Evolutionary conservation across 805 yeast species (phyloP), one percentile per base, ranked within the genome.

Genomic region (Teunomyces barrocoloradensis): DNA sequence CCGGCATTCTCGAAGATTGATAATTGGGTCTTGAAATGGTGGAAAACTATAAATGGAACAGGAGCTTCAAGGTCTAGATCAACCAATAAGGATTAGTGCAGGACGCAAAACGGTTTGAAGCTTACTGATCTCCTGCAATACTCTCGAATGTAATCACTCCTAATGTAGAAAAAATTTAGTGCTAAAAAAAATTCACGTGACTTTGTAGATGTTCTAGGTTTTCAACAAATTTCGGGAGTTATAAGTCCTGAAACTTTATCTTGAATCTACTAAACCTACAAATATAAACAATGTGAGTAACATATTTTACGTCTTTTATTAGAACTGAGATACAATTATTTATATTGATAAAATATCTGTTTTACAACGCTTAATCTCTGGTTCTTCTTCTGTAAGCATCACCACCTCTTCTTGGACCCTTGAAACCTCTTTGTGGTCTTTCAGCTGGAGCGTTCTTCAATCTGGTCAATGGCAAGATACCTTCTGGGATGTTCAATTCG

Each of bases 401-500:
- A 53, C 71, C 79, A 60, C 71, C 55, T 58, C 60, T 67, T 73
- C 64, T 74, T 58, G 64, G 61, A 39, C 58, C 65, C 62, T 61
- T 58, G 55, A 70, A 67, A 59, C 68, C 69, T 63, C 72, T 66
- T 73, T 80, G 76, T 73, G 80, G 78, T 74, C 85, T 80, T 75
- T 84, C 84, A 75, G 94, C 90, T 73, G 92, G 88, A 73, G 92
- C 85, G 69, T 85, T 89, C 82, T 86, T 90, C 81, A 91, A 88
- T 84, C 92, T 88, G 74, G 99, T 94, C 77, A 87, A 85, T 74
- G 99, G 99, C 77, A 90, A 92, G 76, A 94, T 87, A 80, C 90
- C 96, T 78, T 88, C 96, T 80, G 99, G 99, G 69, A 94, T 84
- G 86, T 91, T 90, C 78, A 94, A 87, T 89, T 90, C 94, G 75